These are phyloP conservation scores for Erigeron canadensis DNA, from an alignment of 129 eudicot species.

Conservation along the genomic window DNA sequence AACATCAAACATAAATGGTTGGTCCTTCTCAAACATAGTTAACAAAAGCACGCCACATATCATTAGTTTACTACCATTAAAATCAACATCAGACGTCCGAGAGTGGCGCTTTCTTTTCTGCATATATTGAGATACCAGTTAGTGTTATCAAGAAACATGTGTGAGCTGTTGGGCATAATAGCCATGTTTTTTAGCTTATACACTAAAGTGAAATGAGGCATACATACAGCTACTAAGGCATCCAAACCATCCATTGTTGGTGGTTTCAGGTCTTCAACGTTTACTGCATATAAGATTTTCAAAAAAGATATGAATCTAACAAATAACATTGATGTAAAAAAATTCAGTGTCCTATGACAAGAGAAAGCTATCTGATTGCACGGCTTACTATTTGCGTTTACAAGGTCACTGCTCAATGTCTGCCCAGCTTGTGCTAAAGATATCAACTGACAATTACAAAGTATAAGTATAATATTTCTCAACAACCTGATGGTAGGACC, in stretches of 20 bases:
- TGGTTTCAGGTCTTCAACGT: slow-evolving; percentile 60
- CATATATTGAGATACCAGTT: slow-evolving; percentile 21
- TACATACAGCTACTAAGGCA: slow-evolving; percentile 55
- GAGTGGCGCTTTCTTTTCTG: slow-evolving; percentile 59
- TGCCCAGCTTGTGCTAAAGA: slow-evolving; percentile 88
- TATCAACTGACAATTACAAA: slow-evolving; percentile 47
- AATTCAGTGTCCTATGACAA: background rate
- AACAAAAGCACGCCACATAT: background rate
- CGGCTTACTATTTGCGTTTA: slow-evolving; percentile 52
- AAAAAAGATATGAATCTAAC: background rate
- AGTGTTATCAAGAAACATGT: background rate
- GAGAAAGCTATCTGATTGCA: background rate
- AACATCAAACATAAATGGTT: background rate
- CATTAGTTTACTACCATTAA: slow-evolving; percentile 45
- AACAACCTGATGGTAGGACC: slow-evolving; percentile 2
- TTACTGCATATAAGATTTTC: slow-evolving; percentile 38
- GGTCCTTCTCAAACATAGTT: background rate
- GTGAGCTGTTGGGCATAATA: background rate
- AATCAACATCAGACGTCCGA: slow-evolving; percentile 49
- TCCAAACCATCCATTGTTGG: slow-evolving; percentile 90
- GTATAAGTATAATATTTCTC: slow-evolving; percentile 18
- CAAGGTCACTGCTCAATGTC: slow-evolving; percentile 48
- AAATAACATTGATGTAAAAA: background rate
- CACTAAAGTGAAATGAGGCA: slow-evolving; percentile 11
- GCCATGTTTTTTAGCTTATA: slow-evolving; percentile 7